Conservation (phyloP, 2,329 filamentous ascomycete genomes). For the Aspergillus thermomutatus region DNA sequence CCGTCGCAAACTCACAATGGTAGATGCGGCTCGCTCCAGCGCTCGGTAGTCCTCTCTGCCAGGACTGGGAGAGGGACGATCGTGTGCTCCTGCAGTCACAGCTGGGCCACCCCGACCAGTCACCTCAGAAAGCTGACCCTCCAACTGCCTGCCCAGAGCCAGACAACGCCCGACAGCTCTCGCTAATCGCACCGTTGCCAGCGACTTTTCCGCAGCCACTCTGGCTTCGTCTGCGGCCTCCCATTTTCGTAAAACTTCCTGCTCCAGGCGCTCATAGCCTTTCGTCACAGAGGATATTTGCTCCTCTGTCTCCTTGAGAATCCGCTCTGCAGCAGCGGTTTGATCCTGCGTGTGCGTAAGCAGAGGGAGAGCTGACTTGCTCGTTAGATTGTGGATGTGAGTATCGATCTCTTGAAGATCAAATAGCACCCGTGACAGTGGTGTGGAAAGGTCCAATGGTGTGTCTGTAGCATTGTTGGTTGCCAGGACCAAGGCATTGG, state of each 20-base stretch:
- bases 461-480: conserved; percentile 92
- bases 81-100: conserved; percentile 33
- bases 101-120: conserved; percentile 38
- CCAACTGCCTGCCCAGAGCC: conserved; percentile 78
- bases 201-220: conserved; percentile 71
- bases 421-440: conserved; percentile 88
- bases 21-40: conserved; percentile 77
- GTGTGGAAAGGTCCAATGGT: conserved; percentile 88
- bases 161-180: conserved; percentile 74
- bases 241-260: conserved; percentile 81
- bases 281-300: conserved; percentile 79
- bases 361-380: conserved; percentile 75
- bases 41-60: conserved; percentile 70
- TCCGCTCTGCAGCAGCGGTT: conserved; percentile 66
- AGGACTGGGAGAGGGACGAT: conserved; percentile 20
- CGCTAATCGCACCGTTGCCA: conserved; percentile 74
- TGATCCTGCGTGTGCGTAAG: conserved; percentile 74
- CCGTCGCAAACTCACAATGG: conserved; percentile 71
- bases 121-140: conserved; percentile 76
- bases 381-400: conserved; percentile 86
- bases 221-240: conserved; percentile 81
- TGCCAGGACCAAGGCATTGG: conserved; percentile 80
- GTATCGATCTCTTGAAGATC: conserved; percentile 97
- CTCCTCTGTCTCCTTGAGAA: conserved; percentile 72
- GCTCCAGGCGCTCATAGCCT: conserved; percentile 80